Evolutionary conservation across 345 rosid species (phyloP).

Genomic region (Euphorbia pulcherrima): DNA sequence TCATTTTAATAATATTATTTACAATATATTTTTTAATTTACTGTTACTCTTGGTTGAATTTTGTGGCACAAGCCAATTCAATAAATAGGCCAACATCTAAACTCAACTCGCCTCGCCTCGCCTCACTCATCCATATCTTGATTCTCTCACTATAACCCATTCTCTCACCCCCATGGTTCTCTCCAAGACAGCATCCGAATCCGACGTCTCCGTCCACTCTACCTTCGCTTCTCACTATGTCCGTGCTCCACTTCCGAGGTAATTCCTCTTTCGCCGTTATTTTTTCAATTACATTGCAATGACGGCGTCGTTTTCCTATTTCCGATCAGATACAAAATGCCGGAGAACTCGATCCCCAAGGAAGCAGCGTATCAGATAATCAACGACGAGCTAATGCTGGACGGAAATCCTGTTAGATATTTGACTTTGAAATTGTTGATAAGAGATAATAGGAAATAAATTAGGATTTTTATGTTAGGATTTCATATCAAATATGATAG

Average conservation of each 20-base stretch:
- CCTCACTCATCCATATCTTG: not conserved
- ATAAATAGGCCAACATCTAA: not conserved
- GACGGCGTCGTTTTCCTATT: not conserved
- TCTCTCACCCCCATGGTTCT: slow-evolving; percentile 16
- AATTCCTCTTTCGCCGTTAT: not conserved
- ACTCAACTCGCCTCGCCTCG: not conserved
- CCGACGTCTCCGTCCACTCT: slow-evolving; percentile 22
- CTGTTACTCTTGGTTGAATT: no score
- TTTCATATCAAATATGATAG: no score
- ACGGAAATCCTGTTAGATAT: slow-evolving; percentile 35
- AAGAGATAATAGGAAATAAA: no score
- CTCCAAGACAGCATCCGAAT: slow-evolving; percentile 18
- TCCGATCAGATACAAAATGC: slow-evolving; percentile 23
- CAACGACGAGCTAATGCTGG: slow-evolving; percentile 34
- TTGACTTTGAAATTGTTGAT: no score
- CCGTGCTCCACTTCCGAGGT: slow-evolving; percentile 26
- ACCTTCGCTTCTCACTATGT: slow-evolving; percentile 32
- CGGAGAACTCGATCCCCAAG: slow-evolving; percentile 28
- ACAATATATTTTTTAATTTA: no score
- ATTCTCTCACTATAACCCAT: not conserved
- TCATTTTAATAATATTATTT: no score
- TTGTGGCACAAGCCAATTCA: not conserved
- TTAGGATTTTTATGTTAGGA: no score
- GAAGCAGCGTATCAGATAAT: slow-evolving; percentile 35
- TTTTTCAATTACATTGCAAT: not conserved